These are phyloP conservation scores for Canavalia gladiata DNA, from an alignment of 306 rosid genomes.

Conservation along the genomic window DNA sequence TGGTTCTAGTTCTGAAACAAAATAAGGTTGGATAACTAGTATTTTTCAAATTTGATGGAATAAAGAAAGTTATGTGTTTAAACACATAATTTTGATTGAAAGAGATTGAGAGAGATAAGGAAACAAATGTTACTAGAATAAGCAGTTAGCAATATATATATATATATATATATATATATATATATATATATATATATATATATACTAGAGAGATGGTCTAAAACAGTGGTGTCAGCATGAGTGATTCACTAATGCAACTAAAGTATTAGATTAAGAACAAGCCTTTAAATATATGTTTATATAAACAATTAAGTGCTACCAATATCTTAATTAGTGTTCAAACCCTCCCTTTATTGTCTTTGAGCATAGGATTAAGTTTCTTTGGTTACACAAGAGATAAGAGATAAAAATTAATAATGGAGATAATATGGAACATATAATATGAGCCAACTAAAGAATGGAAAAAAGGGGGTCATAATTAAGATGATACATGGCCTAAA, in stretches of 20 bases:
- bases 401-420: constrained; percentile 28
- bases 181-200: neutral
- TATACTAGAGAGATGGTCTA: constrained; percentile 51
- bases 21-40: constrained; percentile 50
- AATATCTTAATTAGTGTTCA: neutral
- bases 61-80: constrained; percentile 52
- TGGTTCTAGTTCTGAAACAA: constrained; percentile 47
- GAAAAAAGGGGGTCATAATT: constrained; percentile 45
- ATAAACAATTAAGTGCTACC: neutral
- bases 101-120: constrained; percentile 43
- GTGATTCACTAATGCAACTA: constrained; percentile 48
- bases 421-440: constrained; percentile 24
- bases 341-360: neutral
- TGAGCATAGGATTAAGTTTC: constrained; percentile 20
- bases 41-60: constrained; percentile 67
- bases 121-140: constrained; percentile 53
- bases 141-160: constrained; percentile 37
- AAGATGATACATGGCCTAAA: constrained; percentile 43
- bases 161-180: no score
- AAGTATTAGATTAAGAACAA: constrained; percentile 45
- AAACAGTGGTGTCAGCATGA: constrained; percentile 59
- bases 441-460: constrained; percentile 38
- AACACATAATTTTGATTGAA: constrained; percentile 28
- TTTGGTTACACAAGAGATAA: neutral
- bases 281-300: constrained; percentile 6